phyloP scores from a whole-genome alignment of 495 filamentous ascomycete genomes.

The Hyaloscypha finlandica region DNA sequence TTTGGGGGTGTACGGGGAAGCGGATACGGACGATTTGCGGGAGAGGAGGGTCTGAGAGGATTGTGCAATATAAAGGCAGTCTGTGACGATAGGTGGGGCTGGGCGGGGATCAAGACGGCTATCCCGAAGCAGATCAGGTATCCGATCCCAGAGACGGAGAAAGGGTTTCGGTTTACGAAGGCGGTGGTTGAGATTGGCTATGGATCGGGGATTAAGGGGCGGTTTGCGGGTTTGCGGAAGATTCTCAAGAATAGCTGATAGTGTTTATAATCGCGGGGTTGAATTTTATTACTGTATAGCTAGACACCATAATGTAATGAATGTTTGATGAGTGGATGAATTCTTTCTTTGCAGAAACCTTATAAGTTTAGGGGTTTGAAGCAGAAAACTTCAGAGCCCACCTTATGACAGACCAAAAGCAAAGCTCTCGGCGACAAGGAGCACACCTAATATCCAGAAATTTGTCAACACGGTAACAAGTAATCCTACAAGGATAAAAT shows the following conservation, averaged over 20 bases:
- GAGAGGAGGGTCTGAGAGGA: slow-evolving; percentile 80
- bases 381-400: not conserved
- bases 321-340: not conserved
- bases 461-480: too few relatives aligned
- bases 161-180: slow-evolving; percentile 57
- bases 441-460: too few relatives aligned
- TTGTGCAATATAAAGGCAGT: slow-evolving; percentile 87
- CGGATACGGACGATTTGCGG: slow-evolving; percentile 92
- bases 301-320: not conserved
- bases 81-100: slow-evolving; percentile 70
- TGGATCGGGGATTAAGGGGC: slow-evolving; percentile 30
- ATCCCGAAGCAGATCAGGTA: slow-evolving; percentile 83
- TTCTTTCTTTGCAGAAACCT: not conserved
- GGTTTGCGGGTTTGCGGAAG: slow-evolving; percentile 18
- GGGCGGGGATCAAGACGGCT: slow-evolving; percentile 62
- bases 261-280: not conserved
- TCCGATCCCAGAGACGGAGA: slow-evolving; percentile 61
- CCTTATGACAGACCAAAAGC: not conserved
- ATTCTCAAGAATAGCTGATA: slow-evolving; percentile 26
- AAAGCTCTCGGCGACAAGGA: too few relatives aligned
- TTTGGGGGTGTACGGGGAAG: slow-evolving; percentile 88
- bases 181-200: slow-evolving; percentile 59
- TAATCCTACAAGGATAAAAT: too few relatives aligned
- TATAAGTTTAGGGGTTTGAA: too few relatives aligned
- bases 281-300: not conserved